These are phyloP conservation scores for Geranium brycei DNA, from an alignment of 345 rosid genomes.

Conservation along the genomic window DNA sequence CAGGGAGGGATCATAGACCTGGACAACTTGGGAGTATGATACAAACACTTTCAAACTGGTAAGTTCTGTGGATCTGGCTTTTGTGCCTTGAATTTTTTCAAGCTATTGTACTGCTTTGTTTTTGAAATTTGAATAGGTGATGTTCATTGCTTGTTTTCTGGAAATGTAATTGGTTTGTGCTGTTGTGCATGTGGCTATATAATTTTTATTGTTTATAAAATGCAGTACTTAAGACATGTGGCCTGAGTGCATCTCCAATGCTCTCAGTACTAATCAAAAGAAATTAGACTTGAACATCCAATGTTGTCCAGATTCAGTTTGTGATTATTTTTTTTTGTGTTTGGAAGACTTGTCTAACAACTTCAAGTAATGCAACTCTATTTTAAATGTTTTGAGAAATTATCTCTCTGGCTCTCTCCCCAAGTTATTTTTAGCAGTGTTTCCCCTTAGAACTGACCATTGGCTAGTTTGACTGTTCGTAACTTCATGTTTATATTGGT, in stretches of 20 bases:
- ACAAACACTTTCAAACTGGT: conserved; percentile 82
- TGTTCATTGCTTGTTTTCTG: neutral
- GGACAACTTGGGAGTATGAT: conserved; percentile 80
- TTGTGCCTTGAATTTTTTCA: neutral
- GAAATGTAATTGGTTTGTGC: neutral
- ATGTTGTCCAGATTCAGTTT: too few relatives aligned
- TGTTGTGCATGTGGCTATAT: neutral
- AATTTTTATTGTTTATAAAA: too few relatives aligned
- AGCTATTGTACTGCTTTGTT: neutral
- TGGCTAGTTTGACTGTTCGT: too few relatives aligned
- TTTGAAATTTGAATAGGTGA: neutral
- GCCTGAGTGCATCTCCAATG: neutral
- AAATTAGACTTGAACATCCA: too few relatives aligned
- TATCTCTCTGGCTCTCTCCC: too few relatives aligned
- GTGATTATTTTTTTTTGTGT: too few relatives aligned
- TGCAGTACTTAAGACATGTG: neutral
- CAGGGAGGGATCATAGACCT: conserved; percentile 93
- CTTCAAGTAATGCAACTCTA: too few relatives aligned
- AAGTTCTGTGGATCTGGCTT: conserved; percentile 9
- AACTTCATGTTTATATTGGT: too few relatives aligned
- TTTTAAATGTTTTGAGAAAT: too few relatives aligned
- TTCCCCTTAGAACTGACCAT: too few relatives aligned
- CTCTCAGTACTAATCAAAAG: neutral
- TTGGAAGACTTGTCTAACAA: too few relatives aligned
- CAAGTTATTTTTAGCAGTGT: too few relatives aligned